Evolutionary conservation across 306 rosid genomes (phyloP).

Genomic region (Prinsepia uniflora): DNA sequence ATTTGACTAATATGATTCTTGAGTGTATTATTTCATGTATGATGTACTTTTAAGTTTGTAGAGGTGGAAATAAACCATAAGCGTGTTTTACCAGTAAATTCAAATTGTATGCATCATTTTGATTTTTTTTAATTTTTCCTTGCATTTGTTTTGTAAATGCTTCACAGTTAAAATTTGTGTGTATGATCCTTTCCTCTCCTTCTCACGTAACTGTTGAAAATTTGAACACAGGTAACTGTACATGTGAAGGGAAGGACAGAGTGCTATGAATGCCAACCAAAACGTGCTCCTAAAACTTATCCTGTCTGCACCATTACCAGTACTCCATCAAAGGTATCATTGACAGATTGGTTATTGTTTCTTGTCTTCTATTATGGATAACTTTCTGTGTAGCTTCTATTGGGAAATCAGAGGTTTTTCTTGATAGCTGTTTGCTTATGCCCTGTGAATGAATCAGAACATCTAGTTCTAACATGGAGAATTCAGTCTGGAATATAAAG

Average conservation of each 20-base stretch:
- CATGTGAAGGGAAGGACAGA: slow-evolving; percentile 96
- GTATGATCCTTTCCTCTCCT: slow-evolving; percentile 21
- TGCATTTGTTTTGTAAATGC: slow-evolving; percentile 7
- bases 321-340: slow-evolving; percentile 90
- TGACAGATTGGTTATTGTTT: neutral
- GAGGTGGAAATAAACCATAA: neutral
- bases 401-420: neutral
- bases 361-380: neutral
- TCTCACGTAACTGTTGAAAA: slow-evolving; percentile 10
- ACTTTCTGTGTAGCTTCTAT: neutral
- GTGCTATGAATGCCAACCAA: slow-evolving; percentile 97
- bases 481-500: neutral
- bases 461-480: neutral
- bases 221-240: slow-evolving; percentile 73
- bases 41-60: neutral
- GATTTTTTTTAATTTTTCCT: neutral
- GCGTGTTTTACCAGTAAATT: neutral
- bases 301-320: slow-evolving; percentile 98
- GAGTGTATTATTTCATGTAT: neutral
- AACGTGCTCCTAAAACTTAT: slow-evolving; percentile 96
- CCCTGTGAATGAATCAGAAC: neutral
- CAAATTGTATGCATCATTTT: neutral
- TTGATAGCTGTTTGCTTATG: neutral
- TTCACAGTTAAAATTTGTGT: slow-evolving; percentile 6
- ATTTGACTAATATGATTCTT: neutral